Evolutionary conservation across 208 protist species (phyloP), one percentile per base, ranked within the genome.

Genomic region (Acanthamoeba healyi): DNA sequence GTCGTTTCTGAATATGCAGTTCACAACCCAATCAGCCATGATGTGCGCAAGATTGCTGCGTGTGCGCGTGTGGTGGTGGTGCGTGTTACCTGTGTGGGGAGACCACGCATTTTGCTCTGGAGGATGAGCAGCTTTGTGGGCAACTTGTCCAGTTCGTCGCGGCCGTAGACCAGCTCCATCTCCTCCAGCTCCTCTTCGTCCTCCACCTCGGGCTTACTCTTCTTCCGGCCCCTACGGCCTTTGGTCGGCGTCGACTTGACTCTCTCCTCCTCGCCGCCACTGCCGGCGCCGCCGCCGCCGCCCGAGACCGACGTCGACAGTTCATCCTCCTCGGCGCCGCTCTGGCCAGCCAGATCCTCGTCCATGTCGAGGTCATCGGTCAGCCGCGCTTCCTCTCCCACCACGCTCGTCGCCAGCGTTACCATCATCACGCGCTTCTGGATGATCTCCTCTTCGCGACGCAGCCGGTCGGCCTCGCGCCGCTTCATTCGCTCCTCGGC

Each of bases 401-500:
- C n/a, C n/a, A n/a, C n/a, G n/a, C n/a, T 67, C 61, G 65, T 74
- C n/a, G 29, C 65, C 9, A 74, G 65, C n/a, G 34, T 7, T 14
- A 38, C 42, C 26, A 32, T 32, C 42, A 86, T 22, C n/a, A 86
- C 46, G 77, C 77, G 77, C 77, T 86, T 86, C 46, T 86, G 38
- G 44, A 86, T 86, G 24, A 86, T 61, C 34, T 86, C 77, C 77
- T 86, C 77, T 29, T 86, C 77, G 24, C 40, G 77, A 7, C 77
- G 77, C n/a, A 86, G 77, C 0, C 77, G 22, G 3, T 86, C 77
- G 24, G 38, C 77, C 77, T 86, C 44, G 44, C 77, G 40, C 26
- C 77, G 77, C 46, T 86, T 86, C 77, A 86, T 86, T 4, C 77
- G 77, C 77, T 86, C 77, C 77, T 86, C 77, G 44, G 77, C 77